Evolutionary conservation across 805 yeast species (phyloP).

Genomic region (Saturnispora kantuleensis): DNA sequence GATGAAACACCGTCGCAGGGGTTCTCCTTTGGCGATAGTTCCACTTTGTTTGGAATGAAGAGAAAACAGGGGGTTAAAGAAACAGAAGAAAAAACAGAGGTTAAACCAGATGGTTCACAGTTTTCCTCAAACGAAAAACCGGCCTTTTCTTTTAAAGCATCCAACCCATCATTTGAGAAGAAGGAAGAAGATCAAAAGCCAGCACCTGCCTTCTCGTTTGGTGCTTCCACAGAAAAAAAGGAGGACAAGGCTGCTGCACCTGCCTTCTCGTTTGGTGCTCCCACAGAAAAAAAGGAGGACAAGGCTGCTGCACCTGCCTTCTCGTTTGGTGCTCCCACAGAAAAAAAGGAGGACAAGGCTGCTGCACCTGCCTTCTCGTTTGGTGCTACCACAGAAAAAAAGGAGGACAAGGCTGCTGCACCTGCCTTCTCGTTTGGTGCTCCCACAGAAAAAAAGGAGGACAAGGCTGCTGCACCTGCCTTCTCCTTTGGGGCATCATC

Average conservation of each 20-base stretch:
- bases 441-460: background rate
- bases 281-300: slow-evolving; percentile 3
- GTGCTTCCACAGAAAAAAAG: background rate
- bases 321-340: slow-evolving; percentile 10
- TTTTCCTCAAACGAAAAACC: too few species aligned
- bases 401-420: background rate
- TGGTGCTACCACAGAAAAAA: slow-evolving; percentile 6
- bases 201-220: slow-evolving; percentile 4
- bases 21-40: too few species aligned
- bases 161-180: background rate
- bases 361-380: slow-evolving; percentile 10
- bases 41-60: too few species aligned
- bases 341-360: slow-evolving; percentile 1
- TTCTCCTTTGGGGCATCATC: background rate
- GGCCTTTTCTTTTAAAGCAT: too few species aligned
- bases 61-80: too few species aligned
- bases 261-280: background rate
- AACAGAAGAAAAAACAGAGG: too few species aligned
- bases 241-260: background rate
- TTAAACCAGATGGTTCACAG: too few species aligned
- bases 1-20: too few species aligned
- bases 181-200: background rate
- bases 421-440: slow-evolving; percentile 2
- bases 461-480: background rate
- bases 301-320: slow-evolving; percentile 9